Evolutionary conservation across 2,329 filamentous ascomycete species (phyloP), one percentile per base, ranked within the genome.

Genomic region (Fonsecaea monophora): DNA sequence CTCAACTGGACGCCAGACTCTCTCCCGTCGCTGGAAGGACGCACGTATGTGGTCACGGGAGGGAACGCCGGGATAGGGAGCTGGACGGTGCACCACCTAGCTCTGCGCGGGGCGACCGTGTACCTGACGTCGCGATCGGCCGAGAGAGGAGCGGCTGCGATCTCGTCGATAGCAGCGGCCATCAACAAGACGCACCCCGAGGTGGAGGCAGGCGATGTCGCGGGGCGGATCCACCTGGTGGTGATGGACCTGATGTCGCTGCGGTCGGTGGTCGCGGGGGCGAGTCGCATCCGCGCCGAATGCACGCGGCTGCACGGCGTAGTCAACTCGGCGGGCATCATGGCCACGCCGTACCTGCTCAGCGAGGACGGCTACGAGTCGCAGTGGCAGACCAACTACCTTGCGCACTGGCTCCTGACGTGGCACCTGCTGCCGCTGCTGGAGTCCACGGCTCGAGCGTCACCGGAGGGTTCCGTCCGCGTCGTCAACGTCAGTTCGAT

Each of bases 31-130:
- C 79, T 84, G 55, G 69, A 71, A 34, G 81, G 78, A 30, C 81
- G 79, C 72, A 77, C 82, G 13, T 82, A 76, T 63, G 75, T 85
- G 30, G 77, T 85, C 40, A 85, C 83, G 0, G 83, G 82, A 53
- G 81, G 72, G 72, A 86, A 83, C 63, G 74, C 78, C n/a, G 84
- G 84, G 0, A 77, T 86, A 0, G 84, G 84, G 30, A 78, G 77
- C 64, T 76, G 78, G 63, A 78, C 78, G 4, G 74, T 82, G 45
- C 70, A 78, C 12, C 76, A 78, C 3, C 75, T 83, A 7, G 77
- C 80, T 9, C 76, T 76, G 59, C 81, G 82, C 67, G 73, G 79
- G 71, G 69, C 82, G 72, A 76, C 77, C 25, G 75, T 81, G 18
- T 81, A 75, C 55, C 72, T 81, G 8, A 77, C 74, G 32, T 81